phyloP scores from a whole-genome alignment of 345 rosid species.

The Camelina laxa region DNA sequence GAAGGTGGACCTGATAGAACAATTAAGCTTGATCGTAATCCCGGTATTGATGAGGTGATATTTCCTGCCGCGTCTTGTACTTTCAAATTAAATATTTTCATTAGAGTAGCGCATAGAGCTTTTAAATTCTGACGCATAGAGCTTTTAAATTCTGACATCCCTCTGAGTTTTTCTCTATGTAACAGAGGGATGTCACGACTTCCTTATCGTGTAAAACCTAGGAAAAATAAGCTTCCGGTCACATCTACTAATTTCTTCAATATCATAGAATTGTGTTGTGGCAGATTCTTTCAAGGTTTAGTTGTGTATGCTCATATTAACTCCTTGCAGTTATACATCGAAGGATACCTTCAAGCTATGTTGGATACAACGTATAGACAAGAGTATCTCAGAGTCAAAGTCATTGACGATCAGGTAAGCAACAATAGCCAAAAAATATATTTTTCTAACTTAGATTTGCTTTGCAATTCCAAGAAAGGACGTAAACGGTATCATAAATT shows the following conservation, averaged over 20 bases:
- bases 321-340: conserved; percentile 75
- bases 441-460: not conserved
- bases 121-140: too few species aligned
- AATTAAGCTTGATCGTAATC: conserved; percentile 81
- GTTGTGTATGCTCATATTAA: conserved; percentile 20
- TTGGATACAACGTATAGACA: conserved; percentile 84
- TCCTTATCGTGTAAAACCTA: not conserved
- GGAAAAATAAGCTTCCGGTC: conserved; percentile 7
- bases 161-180: conserved; percentile 15
- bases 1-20: conserved; percentile 92
- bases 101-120: conserved; percentile 16
- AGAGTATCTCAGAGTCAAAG: conserved; percentile 92
- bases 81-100: not conserved
- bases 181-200: not conserved
- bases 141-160: not conserved
- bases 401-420: conserved; percentile 84
- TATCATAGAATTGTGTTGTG: conserved; percentile 16
- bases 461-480: not conserved
- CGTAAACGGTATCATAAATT: not conserved
- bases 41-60: conserved; percentile 90
- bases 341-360: conserved; percentile 98
- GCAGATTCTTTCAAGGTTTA: conserved; percentile 21
- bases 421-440: conserved; percentile 2
- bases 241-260: conserved; percentile 10
- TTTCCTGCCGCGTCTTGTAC: conserved; percentile 17